Conservation (phyloP, 805 yeast species). For the Blastobotrys chiropterorum region DNA sequence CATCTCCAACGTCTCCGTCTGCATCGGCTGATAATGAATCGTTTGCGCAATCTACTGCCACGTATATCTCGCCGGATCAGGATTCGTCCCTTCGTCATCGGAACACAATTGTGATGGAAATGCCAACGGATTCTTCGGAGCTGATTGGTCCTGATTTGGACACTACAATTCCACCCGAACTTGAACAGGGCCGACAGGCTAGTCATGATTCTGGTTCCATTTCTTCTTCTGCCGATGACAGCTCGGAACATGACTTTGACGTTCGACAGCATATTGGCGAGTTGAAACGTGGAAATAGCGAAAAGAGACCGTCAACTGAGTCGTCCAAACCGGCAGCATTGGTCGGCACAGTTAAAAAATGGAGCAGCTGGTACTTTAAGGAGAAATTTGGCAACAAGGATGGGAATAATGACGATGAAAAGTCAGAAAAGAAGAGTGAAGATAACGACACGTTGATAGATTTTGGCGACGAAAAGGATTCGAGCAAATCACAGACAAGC, state of each 20-base stretch:
- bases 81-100: neutral
- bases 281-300: slow-evolving; percentile 5
- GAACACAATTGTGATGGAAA: neutral
- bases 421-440: neutral
- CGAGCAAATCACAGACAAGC: neutral
- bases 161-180: neutral
- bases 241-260: slow-evolving; percentile 5
- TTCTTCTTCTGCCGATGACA: neutral
- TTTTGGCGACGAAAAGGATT: neutral
- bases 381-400: slow-evolving; percentile 9
- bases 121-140: neutral
- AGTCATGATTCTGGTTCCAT: neutral
- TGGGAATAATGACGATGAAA: neutral
- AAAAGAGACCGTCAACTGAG: neutral
- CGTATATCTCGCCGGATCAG: neutral
- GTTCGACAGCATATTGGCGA: slow-evolving; percentile 18
- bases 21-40: neutral
- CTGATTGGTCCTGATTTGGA: neutral
- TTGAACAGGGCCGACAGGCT: neutral
- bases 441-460: neutral
- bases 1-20: neutral
- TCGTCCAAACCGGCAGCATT: slow-evolving; percentile 6
- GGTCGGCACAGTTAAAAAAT: slow-evolving; percentile 22
- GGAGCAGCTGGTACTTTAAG: slow-evolving; percentile 24
- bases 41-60: neutral